Evolutionary conservation across 1,139 yeast genomes (phyloP).

Genomic region (Zygoascus sp.): DNA sequence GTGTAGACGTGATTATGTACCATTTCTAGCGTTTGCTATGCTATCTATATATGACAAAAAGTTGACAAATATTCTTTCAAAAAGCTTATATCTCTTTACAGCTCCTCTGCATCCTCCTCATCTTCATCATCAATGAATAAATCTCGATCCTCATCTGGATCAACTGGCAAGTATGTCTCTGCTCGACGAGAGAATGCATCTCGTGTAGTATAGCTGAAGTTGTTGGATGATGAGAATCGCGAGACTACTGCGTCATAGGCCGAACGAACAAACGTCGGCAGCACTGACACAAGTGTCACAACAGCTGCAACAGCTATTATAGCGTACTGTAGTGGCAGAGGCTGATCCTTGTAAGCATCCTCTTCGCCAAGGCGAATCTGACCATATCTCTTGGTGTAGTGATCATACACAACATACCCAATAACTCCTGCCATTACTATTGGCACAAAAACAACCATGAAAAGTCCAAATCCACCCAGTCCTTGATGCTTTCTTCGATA

Average conservation of each 20-base stretch:
- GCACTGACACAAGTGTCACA: slow-evolving; percentile 31
- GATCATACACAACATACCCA: slow-evolving; percentile 72
- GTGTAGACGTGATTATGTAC: background rate
- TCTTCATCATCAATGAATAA: slow-evolving; percentile 25
- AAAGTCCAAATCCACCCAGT: slow-evolving; percentile 48
- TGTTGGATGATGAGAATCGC: slow-evolving; percentile 12
- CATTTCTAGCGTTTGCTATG: slow-evolving; percentile 3
- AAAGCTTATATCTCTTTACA: slow-evolving; percentile 18
- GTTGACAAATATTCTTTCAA: background rate
- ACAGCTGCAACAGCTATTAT: slow-evolving; percentile 33
- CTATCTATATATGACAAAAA: slow-evolving; percentile 10
- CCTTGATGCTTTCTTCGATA: slow-evolving; percentile 58
- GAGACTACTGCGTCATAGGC: slow-evolving; percentile 11
- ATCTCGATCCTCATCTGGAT: slow-evolving; percentile 27
- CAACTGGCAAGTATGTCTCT: slow-evolving; percentile 26
- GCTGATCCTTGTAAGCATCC: slow-evolving; percentile 37
- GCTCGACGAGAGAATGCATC: slow-evolving; percentile 26
- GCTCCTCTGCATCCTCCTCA: slow-evolving; percentile 26
- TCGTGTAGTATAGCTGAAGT: slow-evolving; percentile 22
- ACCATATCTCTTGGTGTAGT: slow-evolving; percentile 76
- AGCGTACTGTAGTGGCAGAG: slow-evolving; percentile 23
- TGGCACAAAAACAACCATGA: slow-evolving; percentile 55
- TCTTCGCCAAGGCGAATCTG: slow-evolving; percentile 82
- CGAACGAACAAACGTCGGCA: slow-evolving; percentile 26
- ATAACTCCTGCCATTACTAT: slow-evolving; percentile 51